phyloP scores from a whole-genome alignment of 2,329 filamentous ascomycete species.

The Lecanicillium sp. region DNA sequence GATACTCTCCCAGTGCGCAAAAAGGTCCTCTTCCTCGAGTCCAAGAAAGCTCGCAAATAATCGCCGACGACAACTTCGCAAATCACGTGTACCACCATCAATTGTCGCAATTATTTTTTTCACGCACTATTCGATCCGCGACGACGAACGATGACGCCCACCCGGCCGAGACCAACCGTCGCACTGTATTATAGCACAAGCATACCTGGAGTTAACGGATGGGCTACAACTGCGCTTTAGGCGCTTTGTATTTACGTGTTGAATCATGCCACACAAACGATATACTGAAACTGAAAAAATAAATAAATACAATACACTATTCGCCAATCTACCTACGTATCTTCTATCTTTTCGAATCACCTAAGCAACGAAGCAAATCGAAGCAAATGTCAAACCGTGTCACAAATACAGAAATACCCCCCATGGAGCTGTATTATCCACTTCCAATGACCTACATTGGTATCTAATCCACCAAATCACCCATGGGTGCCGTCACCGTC shows the following conservation, averaged over 20 bases:
- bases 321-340: background rate
- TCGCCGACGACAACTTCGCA: background rate
- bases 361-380: constrained; percentile 6
- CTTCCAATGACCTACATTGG: too few relatives aligned
- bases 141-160: background rate
- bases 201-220: constrained; percentile 15
- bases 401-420: too few relatives aligned
- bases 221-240: background rate
- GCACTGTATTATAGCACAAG: constrained; percentile 12
- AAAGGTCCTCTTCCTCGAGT: constrained; percentile 92
- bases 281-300: background rate
- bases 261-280: background rate
- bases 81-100: background rate
- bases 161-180: background rate
- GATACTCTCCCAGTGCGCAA: constrained; percentile 62
- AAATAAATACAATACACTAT: constrained; percentile 6
- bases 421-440: too few relatives aligned
- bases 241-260: constrained; percentile 6
- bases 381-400: background rate
- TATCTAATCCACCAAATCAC: too few relatives aligned
- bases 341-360: too few relatives aligned
- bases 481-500: background rate
- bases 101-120: constrained; percentile 2
- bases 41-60: constrained; percentile 69
- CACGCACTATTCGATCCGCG: background rate